Percentiles rank a stretch among this genome's conserved stretches.
Evolutionary conservation across 2,329 filamentous ascomycete species (phyloP).

Genomic region (Talaromyces atroroseus): DNA sequence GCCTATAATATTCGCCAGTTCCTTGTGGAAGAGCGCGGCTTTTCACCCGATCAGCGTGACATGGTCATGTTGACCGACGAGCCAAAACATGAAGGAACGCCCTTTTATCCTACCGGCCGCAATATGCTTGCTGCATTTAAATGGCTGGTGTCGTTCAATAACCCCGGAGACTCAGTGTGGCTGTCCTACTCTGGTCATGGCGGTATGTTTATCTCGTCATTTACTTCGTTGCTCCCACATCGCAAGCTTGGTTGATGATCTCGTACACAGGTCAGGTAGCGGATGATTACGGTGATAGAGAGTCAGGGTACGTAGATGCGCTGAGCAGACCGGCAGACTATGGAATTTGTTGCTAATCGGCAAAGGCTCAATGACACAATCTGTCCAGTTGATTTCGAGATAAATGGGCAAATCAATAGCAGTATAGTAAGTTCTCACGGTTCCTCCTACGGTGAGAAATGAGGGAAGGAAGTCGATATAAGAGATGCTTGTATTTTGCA

Average conservation of each 20-base stretch:
- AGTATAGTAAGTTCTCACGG: constrained; percentile 27
- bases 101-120: constrained; percentile 36
- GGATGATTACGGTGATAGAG: constrained; percentile 10
- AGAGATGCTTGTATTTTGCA: not conserved
- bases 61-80: constrained; percentile 45
- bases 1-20: constrained; percentile 46
- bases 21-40: constrained; percentile 40
- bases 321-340: not conserved
- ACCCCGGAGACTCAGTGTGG: constrained; percentile 50
- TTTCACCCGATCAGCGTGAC: constrained; percentile 34
- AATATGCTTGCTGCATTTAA: constrained; percentile 51
- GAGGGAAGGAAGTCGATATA: not conserved
- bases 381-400: constrained; percentile 49
- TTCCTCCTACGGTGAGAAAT: not conserved
- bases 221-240: not conserved
- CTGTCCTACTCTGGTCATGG: constrained; percentile 58
- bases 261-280: constrained; percentile 8
- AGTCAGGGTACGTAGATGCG: constrained; percentile 3
- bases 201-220: constrained; percentile 41
- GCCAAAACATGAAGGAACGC: constrained; percentile 21
- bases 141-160: constrained; percentile 48
- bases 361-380: constrained; percentile 46
- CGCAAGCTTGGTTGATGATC: not conserved
- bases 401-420: constrained; percentile 50
- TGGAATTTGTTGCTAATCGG: not conserved